Base-by-base conservation (phyloP, 2,329 filamentous ascomycete genomes). In the Colletotrichum neosansevieriae region DNA sequence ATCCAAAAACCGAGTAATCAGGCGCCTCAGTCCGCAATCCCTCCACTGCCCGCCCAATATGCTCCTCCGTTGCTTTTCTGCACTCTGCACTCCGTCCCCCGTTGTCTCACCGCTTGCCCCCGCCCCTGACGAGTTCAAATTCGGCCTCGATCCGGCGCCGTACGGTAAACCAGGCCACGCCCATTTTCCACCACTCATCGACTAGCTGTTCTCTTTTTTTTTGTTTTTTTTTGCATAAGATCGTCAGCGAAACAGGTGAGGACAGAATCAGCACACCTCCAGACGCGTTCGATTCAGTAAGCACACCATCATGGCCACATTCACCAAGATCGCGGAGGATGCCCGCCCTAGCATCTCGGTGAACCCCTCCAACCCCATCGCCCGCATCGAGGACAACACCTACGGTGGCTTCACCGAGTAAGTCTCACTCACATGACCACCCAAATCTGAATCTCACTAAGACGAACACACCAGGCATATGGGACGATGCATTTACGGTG, bases 381-480 rank as follows among this genome's bases (percentile, higher is more conserved):
- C 91, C 67, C 89, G 89, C 76, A 93, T 96, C 75, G 89, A 94
- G 75, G 88, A 92, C 69, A 93, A 93, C 76, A 93, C 92, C 74
- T 96, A 95, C 84, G 91, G 91, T 63, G 93, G 92, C 11, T 96
- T 96, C 79, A 93, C 91, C 67, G 93, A 96, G 92, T 93, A 82
- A 80, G 88, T 78, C 29, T 45, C 15, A 4, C 21, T 51, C 9
- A 15, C 32, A 36, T 34, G 24, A 32, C 36, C 59, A n/a, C 40
- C 40, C 58, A 36, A 15, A n/a, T 29, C 34, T 58, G 29, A 3
- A 17, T 29, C 47, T 45, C 6, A 42, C 54, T 69, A 21, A 69
- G n/a, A 40, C 34, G 6, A 17, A 54, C 34, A 17, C 32, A 44
- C 36, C 72, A 93, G 91, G 74, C 93, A 96, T 79, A 96, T 96